A percentile compares a stretch with the other conserved stretches of the same genome.
phyloP scores from a whole-genome alignment of 768 basidiomycete genomes.

The Astraeus odoratus region DNA sequence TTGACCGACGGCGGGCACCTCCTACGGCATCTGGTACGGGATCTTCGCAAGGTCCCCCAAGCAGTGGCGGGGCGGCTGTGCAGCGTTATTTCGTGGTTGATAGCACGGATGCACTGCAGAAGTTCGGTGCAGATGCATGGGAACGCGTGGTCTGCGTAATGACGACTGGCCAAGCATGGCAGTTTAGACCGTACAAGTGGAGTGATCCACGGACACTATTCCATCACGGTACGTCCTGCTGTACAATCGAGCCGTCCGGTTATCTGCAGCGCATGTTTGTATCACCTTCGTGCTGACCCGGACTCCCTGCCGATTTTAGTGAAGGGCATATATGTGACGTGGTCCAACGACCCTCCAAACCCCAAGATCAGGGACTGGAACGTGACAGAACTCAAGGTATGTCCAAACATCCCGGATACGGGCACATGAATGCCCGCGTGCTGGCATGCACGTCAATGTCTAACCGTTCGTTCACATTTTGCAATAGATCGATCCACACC shows the following conservation, averaged over 20 bases:
- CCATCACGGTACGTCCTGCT: conserved; percentile 66
- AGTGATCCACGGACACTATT: conserved; percentile 87
- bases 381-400: conserved; percentile 87
- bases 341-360: conserved; percentile 89
- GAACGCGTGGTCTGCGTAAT: conserved; percentile 96
- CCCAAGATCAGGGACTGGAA: conserved; percentile 93
- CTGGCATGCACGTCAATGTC: neutral
- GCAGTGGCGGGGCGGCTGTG: conserved; percentile 29
- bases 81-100: conserved; percentile 86
- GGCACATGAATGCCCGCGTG: too few relatives aligned
- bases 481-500: conserved; percentile 76
- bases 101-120: conserved; percentile 83
- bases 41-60: neutral
- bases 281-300: neutral
- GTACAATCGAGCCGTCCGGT: neutral
- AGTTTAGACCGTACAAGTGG: conserved; percentile 97
- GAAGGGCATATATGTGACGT: conserved; percentile 92
- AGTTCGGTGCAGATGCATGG: conserved; percentile 93
- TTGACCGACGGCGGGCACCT: conserved; percentile 74
- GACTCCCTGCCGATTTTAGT: conserved; percentile 49
- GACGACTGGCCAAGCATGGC: conserved; percentile 98
- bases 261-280: neutral
- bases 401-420: conserved; percentile 6
- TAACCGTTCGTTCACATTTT: neutral
- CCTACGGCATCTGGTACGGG: conserved; percentile 18